Percentiles rank a stretch among this genome's conserved stretches.
Evolutionary conservation across 345 rosid species (phyloP).

Genomic region (Hevea brasiliensis): DNA sequence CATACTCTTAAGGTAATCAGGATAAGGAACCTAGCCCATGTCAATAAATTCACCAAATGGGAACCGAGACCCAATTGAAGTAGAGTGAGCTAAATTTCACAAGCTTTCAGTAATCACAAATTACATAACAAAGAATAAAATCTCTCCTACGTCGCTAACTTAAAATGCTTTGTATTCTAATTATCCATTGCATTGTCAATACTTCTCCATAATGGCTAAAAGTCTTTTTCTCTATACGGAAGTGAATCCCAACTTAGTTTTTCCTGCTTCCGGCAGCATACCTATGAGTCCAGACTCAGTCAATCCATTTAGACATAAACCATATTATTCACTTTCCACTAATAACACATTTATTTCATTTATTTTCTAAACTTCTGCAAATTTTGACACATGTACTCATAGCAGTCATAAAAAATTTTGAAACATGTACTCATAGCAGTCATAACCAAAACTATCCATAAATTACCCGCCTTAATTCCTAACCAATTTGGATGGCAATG

Average conservation of each 20-base stretch:
- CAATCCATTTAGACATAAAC: neutral
- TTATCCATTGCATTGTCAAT: neutral
- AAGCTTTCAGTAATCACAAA: slow-evolving; percentile 6
- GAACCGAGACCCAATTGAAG: neutral
- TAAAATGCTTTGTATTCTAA: neutral
- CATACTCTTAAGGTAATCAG: neutral
- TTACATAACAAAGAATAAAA: neutral
- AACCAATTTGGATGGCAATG: neutral
- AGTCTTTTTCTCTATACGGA: neutral
- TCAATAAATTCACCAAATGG: slow-evolving; percentile 3
- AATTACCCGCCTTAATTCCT: neutral
- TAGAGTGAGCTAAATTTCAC: slow-evolving; percentile 3
- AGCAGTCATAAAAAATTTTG: too few relatives aligned
- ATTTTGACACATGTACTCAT: neutral
- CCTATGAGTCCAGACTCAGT: neutral
- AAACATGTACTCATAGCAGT: too few relatives aligned
- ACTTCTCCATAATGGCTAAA: neutral
- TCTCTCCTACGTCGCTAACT: neutral
- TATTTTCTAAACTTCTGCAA: neutral
- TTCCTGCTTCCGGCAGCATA: neutral
- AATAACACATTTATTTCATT: neutral
- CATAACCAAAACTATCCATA: neutral
- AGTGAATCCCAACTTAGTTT: neutral
- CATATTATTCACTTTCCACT: neutral
- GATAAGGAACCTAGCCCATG: neutral